These are phyloP conservation scores for Knoxdaviesia capensis DNA, from an alignment of 2,329 filamentous ascomycete species.

Conservation along the genomic window DNA sequence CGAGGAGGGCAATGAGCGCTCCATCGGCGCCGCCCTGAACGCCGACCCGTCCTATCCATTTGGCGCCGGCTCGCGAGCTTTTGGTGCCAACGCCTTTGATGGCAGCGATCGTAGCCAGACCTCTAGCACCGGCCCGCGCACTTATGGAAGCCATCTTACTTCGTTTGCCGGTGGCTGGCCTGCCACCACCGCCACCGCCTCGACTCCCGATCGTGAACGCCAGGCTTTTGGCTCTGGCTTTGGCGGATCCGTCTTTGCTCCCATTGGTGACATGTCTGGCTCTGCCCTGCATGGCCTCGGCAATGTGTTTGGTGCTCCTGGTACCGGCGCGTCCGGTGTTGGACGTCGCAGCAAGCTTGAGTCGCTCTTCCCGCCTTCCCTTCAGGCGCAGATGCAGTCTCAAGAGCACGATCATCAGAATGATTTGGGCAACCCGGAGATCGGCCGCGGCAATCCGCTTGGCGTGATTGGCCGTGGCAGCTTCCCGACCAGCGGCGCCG, in stretches of 20 bases:
- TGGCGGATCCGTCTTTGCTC: conserved; percentile 62
- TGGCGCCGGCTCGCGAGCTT: conserved; percentile 31
- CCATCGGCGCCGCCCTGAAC: conserved; percentile 18
- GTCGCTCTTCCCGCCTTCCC: conserved; percentile 67
- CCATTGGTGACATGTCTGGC: conserved; percentile 60
- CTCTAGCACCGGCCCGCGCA: conserved; percentile 66
- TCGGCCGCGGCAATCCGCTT: conserved; percentile 40
- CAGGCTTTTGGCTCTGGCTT: conserved; percentile 38
- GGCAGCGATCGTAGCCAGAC: conserved; percentile 84
- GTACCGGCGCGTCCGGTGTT: conserved; percentile 33
- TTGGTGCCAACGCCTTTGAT: conserved; percentile 31
- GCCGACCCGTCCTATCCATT: conserved; percentile 15
- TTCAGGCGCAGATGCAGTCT: conserved; percentile 78
- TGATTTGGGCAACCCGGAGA: conserved; percentile 35
- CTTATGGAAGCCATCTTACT: conserved; percentile 30
- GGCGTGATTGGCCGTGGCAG: conserved; percentile 46
- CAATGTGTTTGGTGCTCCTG: conserved; percentile 46
- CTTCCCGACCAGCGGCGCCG: conserved; percentile 29
- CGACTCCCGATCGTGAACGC: conserved; percentile 48
- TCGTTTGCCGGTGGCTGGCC: conserved; percentile 36
- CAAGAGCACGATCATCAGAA: conserved; percentile 36
- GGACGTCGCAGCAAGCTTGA: conserved; percentile 66
- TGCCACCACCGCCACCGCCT: conserved; percentile 30
- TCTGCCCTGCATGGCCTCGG: conserved; percentile 48
- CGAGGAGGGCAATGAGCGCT: conserved; percentile 28